These are phyloP conservation scores for Metarhizium sp. DNA, from an alignment of 2,329 filamentous ascomycete genomes.

Conservation along the genomic window DNA sequence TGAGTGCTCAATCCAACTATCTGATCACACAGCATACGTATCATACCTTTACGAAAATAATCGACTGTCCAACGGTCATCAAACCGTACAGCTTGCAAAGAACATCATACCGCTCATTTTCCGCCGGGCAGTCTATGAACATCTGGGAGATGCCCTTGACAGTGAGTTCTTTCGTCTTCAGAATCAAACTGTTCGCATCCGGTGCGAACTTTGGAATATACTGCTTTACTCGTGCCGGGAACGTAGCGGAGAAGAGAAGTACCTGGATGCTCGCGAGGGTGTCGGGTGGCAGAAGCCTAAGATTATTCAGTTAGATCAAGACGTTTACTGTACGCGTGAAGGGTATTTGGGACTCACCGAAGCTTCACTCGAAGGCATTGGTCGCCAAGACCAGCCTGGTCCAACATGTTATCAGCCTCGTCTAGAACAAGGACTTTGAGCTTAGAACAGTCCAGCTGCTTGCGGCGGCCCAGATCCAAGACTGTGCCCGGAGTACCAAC, in stretches of 20 bases:
- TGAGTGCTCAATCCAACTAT: slow-evolving; percentile 9
- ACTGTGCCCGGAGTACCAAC: slow-evolving; percentile 93
- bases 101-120: slow-evolving; percentile 76
- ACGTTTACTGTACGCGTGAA: neutral
- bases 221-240: slow-evolving; percentile 74
- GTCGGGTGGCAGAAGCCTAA: slow-evolving; percentile 54
- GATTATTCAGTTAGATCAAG: slow-evolving; percentile 19
- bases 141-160: slow-evolving; percentile 97
- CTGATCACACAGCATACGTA: slow-evolving; percentile 9
- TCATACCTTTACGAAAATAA: slow-evolving; percentile 86
- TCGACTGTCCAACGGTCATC: slow-evolving; percentile 93
- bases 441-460: slow-evolving; percentile 60
- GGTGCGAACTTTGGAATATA: slow-evolving; percentile 83
- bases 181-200: slow-evolving; percentile 74
- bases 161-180: slow-evolving; percentile 84
- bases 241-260: slow-evolving; percentile 90
- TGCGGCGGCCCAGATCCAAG: slow-evolving; percentile 72
- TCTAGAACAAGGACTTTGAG: slow-evolving; percentile 84
- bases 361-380: slow-evolving; percentile 84
- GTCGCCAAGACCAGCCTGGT: slow-evolving; percentile 88
- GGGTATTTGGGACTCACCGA: slow-evolving; percentile 35
- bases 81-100: slow-evolving; percentile 90
- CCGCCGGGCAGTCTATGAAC: slow-evolving; percentile 83
- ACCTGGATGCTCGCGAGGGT: slow-evolving; percentile 53
- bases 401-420: slow-evolving; percentile 98